Evolutionary conservation across 352 stramenopile species (phyloP).

Genomic region (Phytopythium sindhum): DNA sequence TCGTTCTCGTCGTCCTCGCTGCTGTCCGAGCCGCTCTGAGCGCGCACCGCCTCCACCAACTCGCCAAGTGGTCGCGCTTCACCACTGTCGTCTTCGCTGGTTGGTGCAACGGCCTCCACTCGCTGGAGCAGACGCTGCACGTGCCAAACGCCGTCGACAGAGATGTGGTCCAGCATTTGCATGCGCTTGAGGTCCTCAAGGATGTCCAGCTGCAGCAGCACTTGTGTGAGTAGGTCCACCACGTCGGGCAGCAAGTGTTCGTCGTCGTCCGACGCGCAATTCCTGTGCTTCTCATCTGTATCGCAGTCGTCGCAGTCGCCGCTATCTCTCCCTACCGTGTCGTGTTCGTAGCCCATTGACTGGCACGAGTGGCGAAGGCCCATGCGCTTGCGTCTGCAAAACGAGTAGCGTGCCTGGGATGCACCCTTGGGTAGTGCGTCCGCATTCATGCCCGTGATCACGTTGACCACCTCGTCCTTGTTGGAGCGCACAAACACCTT

Average conservation of each 20-base stretch:
- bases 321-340: constrained; percentile 14
- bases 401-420: constrained; percentile 59
- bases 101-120: constrained; percentile 24
- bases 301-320: neutral
- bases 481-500: constrained; percentile 85
- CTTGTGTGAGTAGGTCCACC: constrained; percentile 68
- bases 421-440: constrained; percentile 70
- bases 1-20: constrained; percentile 39
- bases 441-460: constrained; percentile 66
- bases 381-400: constrained; percentile 71
- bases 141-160: constrained; percentile 74
- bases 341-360: constrained; percentile 57
- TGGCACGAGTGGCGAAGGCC: constrained; percentile 73
- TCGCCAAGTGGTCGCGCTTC: constrained; percentile 18
- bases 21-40: constrained; percentile 1
- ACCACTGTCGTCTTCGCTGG: neutral
- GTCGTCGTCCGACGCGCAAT: constrained; percentile 12
- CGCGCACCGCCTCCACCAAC: constrained; percentile 24
- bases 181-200: constrained; percentile 82
- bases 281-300: neutral
- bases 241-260: constrained; percentile 57
- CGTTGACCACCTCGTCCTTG: constrained; percentile 73
- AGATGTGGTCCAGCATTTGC: constrained; percentile 79
- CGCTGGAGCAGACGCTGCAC: constrained; percentile 46
- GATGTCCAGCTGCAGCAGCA: constrained; percentile 69